These are phyloP conservation scores for Dianthus caryophyllus DNA, from an alignment of 148 eudicot species.

Conservation along the genomic window DNA sequence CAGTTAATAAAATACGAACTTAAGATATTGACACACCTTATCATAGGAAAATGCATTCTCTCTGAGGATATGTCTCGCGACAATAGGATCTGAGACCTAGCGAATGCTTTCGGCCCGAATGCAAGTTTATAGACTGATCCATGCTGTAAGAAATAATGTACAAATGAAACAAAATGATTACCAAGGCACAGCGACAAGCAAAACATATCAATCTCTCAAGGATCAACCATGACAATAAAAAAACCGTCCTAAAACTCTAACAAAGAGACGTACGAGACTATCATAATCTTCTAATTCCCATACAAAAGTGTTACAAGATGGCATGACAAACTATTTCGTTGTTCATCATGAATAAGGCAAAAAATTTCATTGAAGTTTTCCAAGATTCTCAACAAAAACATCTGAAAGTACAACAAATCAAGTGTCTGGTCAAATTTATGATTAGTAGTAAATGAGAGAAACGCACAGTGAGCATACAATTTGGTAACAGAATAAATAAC, in stretches of 20 bases:
- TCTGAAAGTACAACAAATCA: not conserved
- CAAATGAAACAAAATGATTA: not conserved
- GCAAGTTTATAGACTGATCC: slow-evolving; percentile 98
- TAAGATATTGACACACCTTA: slow-evolving; percentile 53
- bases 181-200: not conserved
- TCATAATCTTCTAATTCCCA: not conserved
- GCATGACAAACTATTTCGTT: not conserved
- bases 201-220: not conserved
- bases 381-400: slow-evolving; percentile 8
- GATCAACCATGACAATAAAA: not conserved
- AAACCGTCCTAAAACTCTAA: not conserved
- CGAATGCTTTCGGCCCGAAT: slow-evolving; percentile 98
- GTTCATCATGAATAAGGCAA: no score
- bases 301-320: not conserved
- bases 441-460: not conserved
- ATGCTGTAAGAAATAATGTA: slow-evolving; percentile 51
- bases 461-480: slow-evolving; percentile 1
- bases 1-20: not conserved
- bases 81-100: slow-evolving; percentile 94
- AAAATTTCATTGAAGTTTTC: not conserved
- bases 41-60: slow-evolving; percentile 98
- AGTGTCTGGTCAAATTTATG: not conserved
- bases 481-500: slow-evolving; percentile 1
- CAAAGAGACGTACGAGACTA: not conserved
- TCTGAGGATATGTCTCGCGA: slow-evolving; percentile 79